These are phyloP conservation scores for Candida succiphila DNA, from an alignment of 805 yeast species.

Conservation along the genomic window DNA sequence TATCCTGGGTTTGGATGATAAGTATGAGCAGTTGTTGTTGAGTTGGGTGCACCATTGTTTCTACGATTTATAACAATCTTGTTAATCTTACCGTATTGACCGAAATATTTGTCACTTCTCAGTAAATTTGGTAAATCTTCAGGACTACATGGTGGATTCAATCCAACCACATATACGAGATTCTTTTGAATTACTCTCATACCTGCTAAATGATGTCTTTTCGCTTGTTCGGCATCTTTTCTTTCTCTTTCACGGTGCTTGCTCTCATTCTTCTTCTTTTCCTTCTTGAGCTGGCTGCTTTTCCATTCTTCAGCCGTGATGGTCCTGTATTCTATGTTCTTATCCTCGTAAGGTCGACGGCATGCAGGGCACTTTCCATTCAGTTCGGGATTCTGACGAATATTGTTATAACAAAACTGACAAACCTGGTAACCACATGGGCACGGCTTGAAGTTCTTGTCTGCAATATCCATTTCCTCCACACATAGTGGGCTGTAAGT, in stretches of 20 bases:
- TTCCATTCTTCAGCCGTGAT: slow-evolving; percentile 83
- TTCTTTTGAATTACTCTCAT: slow-evolving; percentile 98
- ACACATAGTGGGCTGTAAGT: slow-evolving; percentile 76
- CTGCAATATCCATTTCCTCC: slow-evolving; percentile 96
- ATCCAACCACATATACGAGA: slow-evolving; percentile 90
- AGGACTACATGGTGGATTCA: slow-evolving; percentile 78
- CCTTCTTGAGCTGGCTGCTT: slow-evolving; percentile 68
- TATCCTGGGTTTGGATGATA: slow-evolving; percentile 78
- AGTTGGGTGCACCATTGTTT: slow-evolving; percentile 15
- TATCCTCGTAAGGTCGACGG: slow-evolving; percentile 89
- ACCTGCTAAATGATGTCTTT: slow-evolving; percentile 87
- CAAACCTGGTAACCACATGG: slow-evolving; percentile 99
- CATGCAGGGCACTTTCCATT: slow-evolving; percentile 98
- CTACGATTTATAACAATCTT: slow-evolving; percentile 89
- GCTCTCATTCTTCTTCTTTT: slow-evolving; percentile 71
- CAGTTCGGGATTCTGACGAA: slow-evolving; percentile 88
- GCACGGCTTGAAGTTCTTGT: slow-evolving; percentile 96
- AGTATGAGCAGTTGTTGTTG: slow-evolving; percentile 31
- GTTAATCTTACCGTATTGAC: slow-evolving; percentile 95
- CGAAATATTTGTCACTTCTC: slow-evolving; percentile 88
- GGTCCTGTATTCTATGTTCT: slow-evolving; percentile 76
- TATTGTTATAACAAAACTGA: slow-evolving; percentile 96
- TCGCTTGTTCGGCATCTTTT: slow-evolving; percentile 78
- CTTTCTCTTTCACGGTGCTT: slow-evolving; percentile 85
- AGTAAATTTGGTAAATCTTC: slow-evolving; percentile 78